Evolutionary conservation across 352 stramenopile genomes (phyloP), one percentile per base, ranked within the genome.

Genomic region (Albugo laibachii): DNA sequence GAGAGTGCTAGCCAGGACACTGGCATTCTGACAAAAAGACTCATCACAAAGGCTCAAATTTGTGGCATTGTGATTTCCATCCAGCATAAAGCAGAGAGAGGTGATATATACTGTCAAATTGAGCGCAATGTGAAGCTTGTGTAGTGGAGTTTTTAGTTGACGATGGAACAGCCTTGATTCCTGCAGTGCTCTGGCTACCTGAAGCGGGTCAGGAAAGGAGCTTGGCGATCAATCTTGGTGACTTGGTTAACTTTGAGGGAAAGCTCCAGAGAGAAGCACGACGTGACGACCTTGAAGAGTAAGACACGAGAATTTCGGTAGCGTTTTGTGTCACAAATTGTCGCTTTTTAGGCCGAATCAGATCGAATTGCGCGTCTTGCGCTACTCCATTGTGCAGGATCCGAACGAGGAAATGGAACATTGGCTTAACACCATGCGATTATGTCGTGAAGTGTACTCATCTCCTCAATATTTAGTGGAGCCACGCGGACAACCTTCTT

Each of bases 371-470:
- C 69, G 75, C 36, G 56, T 83, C 5, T 47, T 65, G 14, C 62
- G 63, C 15, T 66, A 83, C 27, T 54, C 49, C 21, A 64, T 60
- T 19, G 40, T 85, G 1, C 48, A 57, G 2, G 71, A 89, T 36
- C 57, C 74, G 16, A 87, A 89, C 45, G 66, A 82, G 53, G 77
- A 89, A 42, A n/a, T 80, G 27, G 56, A 85, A 21, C 61, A 87
- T 42, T 89, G 77, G 77, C 36, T 59, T 10, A 8, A 31, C 3
- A 31, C 24, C 24, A 31, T 31, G 8, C 24, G 8, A 31, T 8
- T 31, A 31, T 31, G 24, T 8, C 24, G 24, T 31, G 24, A 31
- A 31, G 24, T 31, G 3, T 31, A 31, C 24, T 31, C 24, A 8
- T 31, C 24, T 31, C 3, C 24, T 3, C 3, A 31, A 31, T 31